phyloP scores from a whole-genome alignment of 495 filamentous ascomycete species.

The Aspergillus baeticus region DNA sequence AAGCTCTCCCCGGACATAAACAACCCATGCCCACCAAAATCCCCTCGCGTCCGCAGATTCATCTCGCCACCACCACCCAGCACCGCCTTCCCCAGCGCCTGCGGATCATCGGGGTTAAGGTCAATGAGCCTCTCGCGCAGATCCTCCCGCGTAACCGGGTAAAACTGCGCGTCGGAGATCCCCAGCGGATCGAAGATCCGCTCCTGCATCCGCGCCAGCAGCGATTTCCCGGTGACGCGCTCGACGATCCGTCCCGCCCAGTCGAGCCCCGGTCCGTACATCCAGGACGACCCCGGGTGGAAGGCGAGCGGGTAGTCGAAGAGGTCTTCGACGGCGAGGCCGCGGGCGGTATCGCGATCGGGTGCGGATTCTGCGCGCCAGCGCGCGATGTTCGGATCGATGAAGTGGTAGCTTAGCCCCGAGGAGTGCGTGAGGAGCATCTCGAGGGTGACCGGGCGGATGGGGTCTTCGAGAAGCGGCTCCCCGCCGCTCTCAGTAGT shows the following conservation, averaged over 20 bases:
- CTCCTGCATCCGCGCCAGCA: constrained; percentile 56
- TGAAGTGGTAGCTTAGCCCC: constrained; percentile 54
- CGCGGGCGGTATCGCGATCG: constrained; percentile 34
- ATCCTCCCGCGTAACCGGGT: constrained; percentile 52
- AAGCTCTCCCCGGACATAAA: constrained; percentile 47
- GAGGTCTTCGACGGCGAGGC: constrained; percentile 40
- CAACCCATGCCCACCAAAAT: constrained; percentile 54
- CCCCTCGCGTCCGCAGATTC: constrained; percentile 26
- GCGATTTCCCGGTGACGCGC: constrained; percentile 44
- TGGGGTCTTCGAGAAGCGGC: constrained; percentile 43
- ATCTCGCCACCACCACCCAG: constrained; percentile 24
- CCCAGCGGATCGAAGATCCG: constrained; percentile 58
- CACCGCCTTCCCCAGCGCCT: constrained; percentile 24
- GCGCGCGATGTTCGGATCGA: constrained; percentile 31
- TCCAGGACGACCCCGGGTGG: constrained; percentile 57
- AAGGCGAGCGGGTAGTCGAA: constrained; percentile 50
- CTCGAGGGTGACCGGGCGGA: constrained; percentile 55
- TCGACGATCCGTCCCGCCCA: constrained; percentile 61
- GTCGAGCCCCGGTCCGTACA: constrained; percentile 59
- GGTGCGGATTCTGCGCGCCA: neutral
- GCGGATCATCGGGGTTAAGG: constrained; percentile 29
- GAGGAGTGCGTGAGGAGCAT: constrained; percentile 63
- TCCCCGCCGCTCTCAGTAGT: constrained; percentile 27
- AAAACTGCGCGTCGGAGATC: constrained; percentile 52
- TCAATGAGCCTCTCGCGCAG: constrained; percentile 21